phyloP scores from a whole-genome alignment of 139 green algal species.

The Picocystis salinarum region DNA sequence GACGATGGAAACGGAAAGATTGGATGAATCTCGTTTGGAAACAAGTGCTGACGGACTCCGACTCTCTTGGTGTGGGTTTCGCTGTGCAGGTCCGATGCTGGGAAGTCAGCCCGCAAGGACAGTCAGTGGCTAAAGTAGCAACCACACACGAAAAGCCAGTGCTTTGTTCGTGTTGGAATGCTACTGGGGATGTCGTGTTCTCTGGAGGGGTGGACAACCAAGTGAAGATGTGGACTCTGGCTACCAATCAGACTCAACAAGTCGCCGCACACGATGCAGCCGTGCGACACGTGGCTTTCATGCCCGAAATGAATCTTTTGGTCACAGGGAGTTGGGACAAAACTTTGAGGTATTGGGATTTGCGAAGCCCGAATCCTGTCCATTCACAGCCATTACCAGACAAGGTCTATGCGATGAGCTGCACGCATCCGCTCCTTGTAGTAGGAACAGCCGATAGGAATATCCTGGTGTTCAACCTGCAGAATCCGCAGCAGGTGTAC shows the following conservation, averaged over 20 bases:
- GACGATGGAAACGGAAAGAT: too few relatives aligned
- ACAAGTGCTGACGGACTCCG: neutral
- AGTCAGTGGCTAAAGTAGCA: conserved; percentile 60
- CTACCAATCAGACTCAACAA: conserved; percentile 47
- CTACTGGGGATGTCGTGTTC: conserved; percentile 54
- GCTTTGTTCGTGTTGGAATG: conserved; percentile 65
- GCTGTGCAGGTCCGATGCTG: conserved; percentile 44
- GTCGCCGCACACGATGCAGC: conserved; percentile 74
- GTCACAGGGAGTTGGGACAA: conserved; percentile 24
- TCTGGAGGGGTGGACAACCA: conserved; percentile 71
- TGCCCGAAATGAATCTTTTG: conserved; percentile 47
- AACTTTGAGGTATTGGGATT: conserved; percentile 56
- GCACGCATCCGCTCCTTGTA: conserved; percentile 52
- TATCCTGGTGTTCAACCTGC: conserved; percentile 48
- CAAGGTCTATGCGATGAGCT: conserved; percentile 67
- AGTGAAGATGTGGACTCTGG: conserved; percentile 82
- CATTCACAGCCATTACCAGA: conserved; percentile 63
- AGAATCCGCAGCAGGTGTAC: conserved; percentile 38
- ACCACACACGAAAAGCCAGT: conserved; percentile 38
- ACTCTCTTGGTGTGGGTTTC: neutral
- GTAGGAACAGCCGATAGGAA: conserved; percentile 54
- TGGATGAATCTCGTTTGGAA: too few relatives aligned
- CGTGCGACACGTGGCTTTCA: conserved; percentile 43
- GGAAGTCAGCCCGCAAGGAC: conserved; percentile 38
- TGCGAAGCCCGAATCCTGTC: conserved; percentile 34